Percentiles rank a stretch among this genome's conserved stretches.
Evolutionary conservation across 2,329 filamentous ascomycete genomes (phyloP).

Genomic region (Botrytis byssoidea): DNA sequence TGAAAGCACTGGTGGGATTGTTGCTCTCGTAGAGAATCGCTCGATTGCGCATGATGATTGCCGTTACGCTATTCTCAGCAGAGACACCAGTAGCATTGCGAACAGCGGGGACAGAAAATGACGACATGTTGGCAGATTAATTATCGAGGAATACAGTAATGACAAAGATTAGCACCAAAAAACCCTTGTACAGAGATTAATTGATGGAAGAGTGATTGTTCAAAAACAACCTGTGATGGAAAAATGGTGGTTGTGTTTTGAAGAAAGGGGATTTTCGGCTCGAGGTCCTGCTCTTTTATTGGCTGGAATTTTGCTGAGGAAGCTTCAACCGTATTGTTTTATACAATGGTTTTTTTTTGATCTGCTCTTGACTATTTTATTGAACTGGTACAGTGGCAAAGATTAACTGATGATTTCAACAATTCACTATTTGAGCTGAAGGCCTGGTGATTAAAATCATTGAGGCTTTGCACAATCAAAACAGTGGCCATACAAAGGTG

Average conservation of each 20-base stretch:
- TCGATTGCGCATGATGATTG: neutral
- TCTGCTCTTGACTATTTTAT: too few relatives aligned
- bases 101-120: neutral
- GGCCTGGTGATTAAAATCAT: neutral
- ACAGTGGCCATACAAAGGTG: neutral
- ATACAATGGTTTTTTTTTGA: neutral
- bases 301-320: neutral
- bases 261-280: constrained; percentile 12
- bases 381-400: too few relatives aligned
- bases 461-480: neutral
- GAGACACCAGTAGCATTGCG: too few relatives aligned
- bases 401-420: too few relatives aligned
- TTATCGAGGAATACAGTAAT: neutral
- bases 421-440: neutral
- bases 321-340: too few relatives aligned
- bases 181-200: neutral
- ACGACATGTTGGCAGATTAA: neutral
- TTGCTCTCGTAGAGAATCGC: neutral
- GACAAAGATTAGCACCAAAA: too few relatives aligned
- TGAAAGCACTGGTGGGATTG: neutral
- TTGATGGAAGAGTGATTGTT: neutral
- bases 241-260: neutral
- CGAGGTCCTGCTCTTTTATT: neutral
- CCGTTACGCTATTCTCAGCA: neutral
- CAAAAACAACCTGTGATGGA: neutral